Evolutionary conservation across 768 basidiomycete species (phyloP).

Genomic region (Trichaptum fuscoviolaceum): DNA sequence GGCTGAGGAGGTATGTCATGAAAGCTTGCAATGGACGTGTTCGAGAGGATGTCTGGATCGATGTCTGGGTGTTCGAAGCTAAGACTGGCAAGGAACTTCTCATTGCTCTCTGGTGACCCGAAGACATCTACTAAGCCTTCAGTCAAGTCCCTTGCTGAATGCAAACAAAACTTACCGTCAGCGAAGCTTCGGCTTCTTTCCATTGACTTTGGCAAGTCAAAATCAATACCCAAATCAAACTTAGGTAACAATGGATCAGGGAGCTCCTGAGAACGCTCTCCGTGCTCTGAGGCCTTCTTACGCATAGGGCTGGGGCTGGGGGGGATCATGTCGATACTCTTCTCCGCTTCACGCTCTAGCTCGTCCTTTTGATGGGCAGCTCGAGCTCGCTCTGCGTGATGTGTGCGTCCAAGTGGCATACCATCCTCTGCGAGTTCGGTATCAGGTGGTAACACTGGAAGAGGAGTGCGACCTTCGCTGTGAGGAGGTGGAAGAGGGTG

Average conservation of each 20-base stretch:
- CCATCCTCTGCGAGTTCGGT: conserved; percentile 41
- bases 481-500: conserved; percentile 4
- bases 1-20: background rate
- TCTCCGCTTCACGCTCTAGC: conserved; percentile 27
- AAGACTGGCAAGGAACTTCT: background rate
- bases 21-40: conserved; percentile 1
- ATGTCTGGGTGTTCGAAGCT: background rate
- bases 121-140: background rate
- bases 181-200: background rate
- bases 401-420: conserved; percentile 58
- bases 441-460: background rate
- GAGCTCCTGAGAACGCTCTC: conserved; percentile 15
- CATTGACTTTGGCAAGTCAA: background rate
- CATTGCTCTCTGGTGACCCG: background rate
- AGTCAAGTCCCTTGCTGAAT: background rate
- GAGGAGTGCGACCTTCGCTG: background rate
- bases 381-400: conserved; percentile 51
- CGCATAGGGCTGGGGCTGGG: conserved; percentile 44
- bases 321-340: conserved; percentile 39
- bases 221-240: conserved; percentile 23
- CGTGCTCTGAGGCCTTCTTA: background rate
- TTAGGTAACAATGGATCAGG: conserved; percentile 25
- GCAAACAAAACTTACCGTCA: background rate
- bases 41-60: background rate
- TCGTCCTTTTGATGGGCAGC: conserved; percentile 32